Evolutionary conservation across 2,329 filamentous ascomycete species (phyloP).

Genomic region (Claviceps quebecensis): DNA sequence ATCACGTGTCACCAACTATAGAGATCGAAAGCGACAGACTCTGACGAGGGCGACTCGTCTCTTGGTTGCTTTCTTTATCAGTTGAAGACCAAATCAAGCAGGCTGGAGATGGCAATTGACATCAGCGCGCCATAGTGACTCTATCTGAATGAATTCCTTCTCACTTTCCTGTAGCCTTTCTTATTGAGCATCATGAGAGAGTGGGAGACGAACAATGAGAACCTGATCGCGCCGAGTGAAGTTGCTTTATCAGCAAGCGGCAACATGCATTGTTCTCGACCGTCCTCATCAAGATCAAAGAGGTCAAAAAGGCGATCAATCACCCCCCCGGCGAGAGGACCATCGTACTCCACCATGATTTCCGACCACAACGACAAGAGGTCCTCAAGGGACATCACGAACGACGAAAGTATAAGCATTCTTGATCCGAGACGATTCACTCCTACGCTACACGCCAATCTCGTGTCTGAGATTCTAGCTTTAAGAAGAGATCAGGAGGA

Average conservation of each 20-base stretch:
- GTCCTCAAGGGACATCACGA: conserved; percentile 42
- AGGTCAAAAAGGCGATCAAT: conserved; percentile 48
- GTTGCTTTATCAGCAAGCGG: conserved; percentile 49
- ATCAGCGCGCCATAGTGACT: not conserved
- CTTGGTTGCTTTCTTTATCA: not conserved
- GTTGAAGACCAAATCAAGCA: not conserved
- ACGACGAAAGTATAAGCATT: conserved; percentile 56
- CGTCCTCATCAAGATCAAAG: conserved; percentile 49
- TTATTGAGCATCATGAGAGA: conserved; percentile 29
- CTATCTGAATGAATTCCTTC: not conserved
- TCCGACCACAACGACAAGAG: conserved; percentile 31
- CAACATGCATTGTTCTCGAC: conserved; percentile 55
- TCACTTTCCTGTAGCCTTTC: not conserved
- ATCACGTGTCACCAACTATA: conserved; percentile 4
- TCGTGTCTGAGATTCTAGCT: conserved; percentile 86
- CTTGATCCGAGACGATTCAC: conserved; percentile 88
- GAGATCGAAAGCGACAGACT: conserved; percentile 6
- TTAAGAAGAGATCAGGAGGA: conserved; percentile 82
- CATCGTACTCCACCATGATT: conserved; percentile 41
- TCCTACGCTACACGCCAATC: conserved; percentile 81
- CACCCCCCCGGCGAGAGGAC: conserved; percentile 45
- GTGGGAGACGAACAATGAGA: conserved; percentile 53
- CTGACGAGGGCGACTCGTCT: conserved; percentile 5
- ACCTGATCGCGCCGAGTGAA: conserved; percentile 33
- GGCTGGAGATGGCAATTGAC: not conserved